A percentile compares a stretch with the other conserved stretches of the same genome.
phyloP scores from a whole-genome alignment of 768 basidiomycete genomes.

The Kwoniella mangroviensis region DNA sequence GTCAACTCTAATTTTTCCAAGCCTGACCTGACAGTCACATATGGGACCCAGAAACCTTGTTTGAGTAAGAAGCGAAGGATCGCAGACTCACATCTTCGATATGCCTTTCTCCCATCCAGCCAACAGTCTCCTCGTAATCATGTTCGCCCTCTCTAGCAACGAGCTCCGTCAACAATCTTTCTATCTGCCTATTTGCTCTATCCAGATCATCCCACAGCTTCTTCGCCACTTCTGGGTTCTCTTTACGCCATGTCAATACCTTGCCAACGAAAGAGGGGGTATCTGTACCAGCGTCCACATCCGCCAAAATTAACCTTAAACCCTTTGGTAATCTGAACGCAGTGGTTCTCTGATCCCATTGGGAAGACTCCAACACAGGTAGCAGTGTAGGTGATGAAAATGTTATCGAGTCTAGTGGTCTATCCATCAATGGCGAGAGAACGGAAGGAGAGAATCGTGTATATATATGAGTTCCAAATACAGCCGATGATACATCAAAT shows the following conservation, averaged over 20 bases:
- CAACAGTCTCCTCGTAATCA: conserved; percentile 28
- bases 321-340: conserved; percentile 82
- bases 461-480: conserved; percentile 93
- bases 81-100: conserved; percentile 30
- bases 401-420: conserved; percentile 7
- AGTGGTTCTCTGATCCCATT: conserved; percentile 74
- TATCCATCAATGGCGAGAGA: conserved; percentile 52
- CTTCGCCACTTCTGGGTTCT: conserved; percentile 63
- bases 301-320: conserved; percentile 84
- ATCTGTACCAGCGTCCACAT: conserved; percentile 94
- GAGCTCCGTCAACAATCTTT: conserved; percentile 30
- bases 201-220: conserved; percentile 37
- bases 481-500: conserved; percentile 92
- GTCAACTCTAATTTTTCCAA: not conserved
- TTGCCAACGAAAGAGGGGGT: conserved; percentile 91
- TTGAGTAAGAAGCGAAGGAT: not conserved
- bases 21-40: not conserved
- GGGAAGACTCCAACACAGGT: conserved; percentile 38
- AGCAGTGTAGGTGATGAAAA: conserved; percentile 20
- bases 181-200: conserved; percentile 34
- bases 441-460: conserved; percentile 67
- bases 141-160: conserved; percentile 24
- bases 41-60: too few relatives aligned
- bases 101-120: not conserved
- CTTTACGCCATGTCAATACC: conserved; percentile 85